Percentiles rank a stretch among this genome's conserved stretches.
phyloP scores from a whole-genome alignment of 208 protist species.

The Balamuthia mandrillaris region DNA sequence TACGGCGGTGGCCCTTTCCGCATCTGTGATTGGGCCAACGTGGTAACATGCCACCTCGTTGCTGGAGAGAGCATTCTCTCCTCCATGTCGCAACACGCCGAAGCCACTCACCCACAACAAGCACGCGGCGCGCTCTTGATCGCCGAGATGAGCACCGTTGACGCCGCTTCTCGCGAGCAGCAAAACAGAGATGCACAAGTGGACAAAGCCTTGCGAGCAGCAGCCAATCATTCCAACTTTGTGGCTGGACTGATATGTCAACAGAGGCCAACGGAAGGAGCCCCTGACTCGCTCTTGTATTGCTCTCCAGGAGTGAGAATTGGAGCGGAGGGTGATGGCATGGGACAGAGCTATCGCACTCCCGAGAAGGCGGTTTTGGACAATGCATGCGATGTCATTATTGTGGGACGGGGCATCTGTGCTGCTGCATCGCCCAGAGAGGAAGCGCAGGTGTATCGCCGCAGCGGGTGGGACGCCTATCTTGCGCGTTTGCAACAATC shows the following conservation, averaged over 20 bases:
- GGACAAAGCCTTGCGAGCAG: slow-evolving; percentile 28
- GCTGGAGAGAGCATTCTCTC: slow-evolving; percentile 44
- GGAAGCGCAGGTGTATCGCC: too few relatives aligned
- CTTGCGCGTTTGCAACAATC: too few relatives aligned
- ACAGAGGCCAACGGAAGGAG: slow-evolving; percentile 36
- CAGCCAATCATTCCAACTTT: slow-evolving; percentile 56
- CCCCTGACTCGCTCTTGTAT: slow-evolving; percentile 25
- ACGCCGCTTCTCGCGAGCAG: slow-evolving; percentile 26
- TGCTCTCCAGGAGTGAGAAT: slow-evolving; percentile 33
- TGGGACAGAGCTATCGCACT: slow-evolving; percentile 34
- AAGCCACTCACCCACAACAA: slow-evolving; percentile 37
- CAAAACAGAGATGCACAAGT: slow-evolving; percentile 4
- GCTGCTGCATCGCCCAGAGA: neutral
- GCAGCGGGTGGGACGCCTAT: too few relatives aligned
- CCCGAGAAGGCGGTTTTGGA: slow-evolving; percentile 36
- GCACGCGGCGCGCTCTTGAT: slow-evolving; percentile 22
- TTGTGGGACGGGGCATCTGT: slow-evolving; percentile 76
- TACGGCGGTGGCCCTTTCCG: slow-evolving; percentile 72
- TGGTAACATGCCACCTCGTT: slow-evolving; percentile 68
- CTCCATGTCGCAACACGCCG: neutral
- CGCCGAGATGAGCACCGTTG: slow-evolving; percentile 35
- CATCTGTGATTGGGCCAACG: slow-evolving; percentile 74
- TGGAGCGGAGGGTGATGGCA: slow-evolving; percentile 8
- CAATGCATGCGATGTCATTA: slow-evolving; percentile 70
- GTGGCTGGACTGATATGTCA: slow-evolving; percentile 77